These are phyloP conservation scores for Chalaropsis ovoidea DNA, from an alignment of 2,329 filamentous ascomycete genomes.

Conservation along the genomic window DNA sequence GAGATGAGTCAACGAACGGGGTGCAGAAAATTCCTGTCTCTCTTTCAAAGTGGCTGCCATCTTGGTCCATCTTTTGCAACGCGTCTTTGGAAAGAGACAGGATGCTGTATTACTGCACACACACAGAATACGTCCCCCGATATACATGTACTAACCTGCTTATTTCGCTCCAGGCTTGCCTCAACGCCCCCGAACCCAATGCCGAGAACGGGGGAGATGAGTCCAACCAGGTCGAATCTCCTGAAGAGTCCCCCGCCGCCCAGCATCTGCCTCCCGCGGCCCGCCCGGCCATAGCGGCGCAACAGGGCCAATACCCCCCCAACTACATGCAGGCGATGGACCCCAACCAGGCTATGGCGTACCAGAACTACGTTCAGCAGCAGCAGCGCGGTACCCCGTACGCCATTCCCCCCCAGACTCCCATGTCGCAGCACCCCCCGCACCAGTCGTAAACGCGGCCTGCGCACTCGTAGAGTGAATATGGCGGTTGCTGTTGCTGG, in stretches of 20 bases:
- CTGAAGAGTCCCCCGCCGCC: constrained; percentile 67
- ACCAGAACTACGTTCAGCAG: constrained; percentile 74
- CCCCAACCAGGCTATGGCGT: constrained; percentile 51
- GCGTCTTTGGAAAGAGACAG: neutral
- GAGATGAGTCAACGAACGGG: too few species aligned
- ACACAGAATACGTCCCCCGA: neutral
- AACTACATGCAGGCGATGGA: constrained; percentile 59
- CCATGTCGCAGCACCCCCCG: constrained; percentile 73
- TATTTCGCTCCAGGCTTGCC: constrained; percentile 59
- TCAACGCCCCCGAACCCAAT: constrained; percentile 88
- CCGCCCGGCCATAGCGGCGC: constrained; percentile 38
- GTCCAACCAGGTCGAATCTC: constrained; percentile 69
- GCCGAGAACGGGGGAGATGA: constrained; percentile 67
- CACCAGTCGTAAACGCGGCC: constrained; percentile 56
- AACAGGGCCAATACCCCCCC: constrained; percentile 47
- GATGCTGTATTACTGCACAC: too few species aligned
- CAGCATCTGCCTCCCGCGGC: constrained; percentile 56
- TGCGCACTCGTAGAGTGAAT: neutral
- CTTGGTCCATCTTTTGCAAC: neutral
- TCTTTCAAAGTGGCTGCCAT: too few species aligned
- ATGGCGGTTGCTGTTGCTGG: neutral
- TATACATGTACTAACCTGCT: constrained; percentile 2
- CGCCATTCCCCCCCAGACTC: constrained; percentile 64
- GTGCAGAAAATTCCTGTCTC: too few species aligned
- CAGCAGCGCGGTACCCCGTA: constrained; percentile 59